Percentiles rank a stretch among this genome's conserved stretches.
These are phyloP conservation scores for Carex littledalei DNA, from an alignment of 176 grass and related monocot species.

Conservation along the genomic window DNA sequence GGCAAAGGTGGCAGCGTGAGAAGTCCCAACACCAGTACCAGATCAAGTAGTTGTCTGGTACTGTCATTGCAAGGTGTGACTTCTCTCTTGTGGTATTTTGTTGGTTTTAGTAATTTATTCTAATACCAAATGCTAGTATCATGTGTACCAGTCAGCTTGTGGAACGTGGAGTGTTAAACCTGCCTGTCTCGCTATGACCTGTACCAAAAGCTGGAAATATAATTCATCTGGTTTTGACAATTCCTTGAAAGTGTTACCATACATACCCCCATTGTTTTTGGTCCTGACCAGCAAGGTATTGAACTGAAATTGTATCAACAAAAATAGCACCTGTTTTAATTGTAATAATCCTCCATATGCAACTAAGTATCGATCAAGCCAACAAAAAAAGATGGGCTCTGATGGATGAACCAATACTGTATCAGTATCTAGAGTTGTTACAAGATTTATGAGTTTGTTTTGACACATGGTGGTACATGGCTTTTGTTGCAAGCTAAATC, in stretches of 20 bases:
- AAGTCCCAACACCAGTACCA: conserved; percentile 48
- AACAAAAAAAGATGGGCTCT: not conserved
- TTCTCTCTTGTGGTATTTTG: not conserved
- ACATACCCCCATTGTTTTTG: not conserved
- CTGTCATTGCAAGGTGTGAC: conserved; percentile 44
- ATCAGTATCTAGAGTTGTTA: not conserved
- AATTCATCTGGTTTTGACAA: not conserved
- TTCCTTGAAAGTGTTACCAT: not conserved
- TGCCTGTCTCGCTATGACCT: not conserved
- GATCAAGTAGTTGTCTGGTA: conserved; percentile 41
- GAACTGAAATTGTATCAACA: not conserved
- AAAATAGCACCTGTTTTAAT: not conserved
- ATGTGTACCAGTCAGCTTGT: not conserved
- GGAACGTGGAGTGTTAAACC: not conserved
- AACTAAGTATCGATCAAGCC: not conserved
- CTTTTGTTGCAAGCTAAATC: not conserved
- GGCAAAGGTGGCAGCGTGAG: conserved; percentile 72
- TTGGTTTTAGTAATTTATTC: not conserved
- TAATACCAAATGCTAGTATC: not conserved
- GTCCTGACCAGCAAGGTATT: not conserved
- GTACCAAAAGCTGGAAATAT: not conserved
- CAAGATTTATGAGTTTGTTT: not conserved
- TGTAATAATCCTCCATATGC: not conserved
- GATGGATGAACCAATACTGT: not conserved
- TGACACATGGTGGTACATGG: not conserved